Conservation (phyloP, 768 basidiomycete genomes). For the Pleurotus eryngii region DNA sequence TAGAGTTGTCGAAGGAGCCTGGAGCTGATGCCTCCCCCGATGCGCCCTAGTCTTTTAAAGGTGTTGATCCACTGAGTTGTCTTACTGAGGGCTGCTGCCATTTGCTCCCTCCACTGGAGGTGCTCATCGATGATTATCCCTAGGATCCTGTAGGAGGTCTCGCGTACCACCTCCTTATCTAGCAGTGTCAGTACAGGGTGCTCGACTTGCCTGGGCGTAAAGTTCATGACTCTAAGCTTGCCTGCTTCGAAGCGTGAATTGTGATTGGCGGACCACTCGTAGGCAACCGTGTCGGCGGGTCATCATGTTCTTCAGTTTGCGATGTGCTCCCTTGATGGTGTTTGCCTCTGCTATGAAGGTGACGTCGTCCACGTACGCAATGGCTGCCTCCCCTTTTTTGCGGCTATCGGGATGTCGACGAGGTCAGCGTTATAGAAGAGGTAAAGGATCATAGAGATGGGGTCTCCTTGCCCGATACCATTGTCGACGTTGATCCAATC, state of each 20-base stretch:
- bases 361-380: not conserved
- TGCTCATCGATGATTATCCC: not conserved
- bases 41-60: not conserved
- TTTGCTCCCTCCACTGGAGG: not conserved
- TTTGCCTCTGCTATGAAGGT: not conserved
- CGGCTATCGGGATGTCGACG: not conserved
- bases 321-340: not conserved
- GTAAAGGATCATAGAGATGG: not conserved
- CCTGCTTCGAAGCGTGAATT: not conserved
- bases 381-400: not conserved
- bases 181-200: not conserved
- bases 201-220: not conserved
- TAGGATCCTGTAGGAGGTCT: not conserved
- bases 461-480: not conserved
- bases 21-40: too few species aligned
- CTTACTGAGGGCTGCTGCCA: not conserved
- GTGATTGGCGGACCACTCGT: not conserved
- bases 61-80: not conserved
- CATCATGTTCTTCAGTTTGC: not conserved
- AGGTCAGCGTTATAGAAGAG: not conserved
- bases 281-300: not conserved
- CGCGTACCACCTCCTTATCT: not conserved
- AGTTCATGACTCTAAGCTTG: constrained; percentile 10
- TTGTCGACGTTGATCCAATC: not conserved
- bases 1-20: not conserved